These are phyloP conservation scores for Trametes meyenii DNA, from an alignment of 768 basidiomycete genomes.

Conservation along the genomic window DNA sequence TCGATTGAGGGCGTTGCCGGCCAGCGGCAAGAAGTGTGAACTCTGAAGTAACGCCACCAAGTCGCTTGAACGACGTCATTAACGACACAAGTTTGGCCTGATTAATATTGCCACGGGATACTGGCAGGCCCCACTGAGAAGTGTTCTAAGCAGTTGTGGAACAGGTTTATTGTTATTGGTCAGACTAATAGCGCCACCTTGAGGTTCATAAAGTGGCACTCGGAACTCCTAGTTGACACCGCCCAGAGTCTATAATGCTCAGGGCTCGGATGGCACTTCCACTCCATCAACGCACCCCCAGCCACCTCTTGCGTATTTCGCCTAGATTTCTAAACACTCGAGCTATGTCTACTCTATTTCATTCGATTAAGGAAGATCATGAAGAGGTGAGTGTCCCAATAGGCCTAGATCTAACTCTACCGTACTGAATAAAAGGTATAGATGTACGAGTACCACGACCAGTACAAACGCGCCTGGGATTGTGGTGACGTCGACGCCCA, in stretches of 20 bases:
- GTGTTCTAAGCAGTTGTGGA: neutral
- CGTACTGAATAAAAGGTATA: slow-evolving; percentile 26
- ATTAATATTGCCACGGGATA: too few species aligned
- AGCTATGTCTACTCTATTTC: slow-evolving; percentile 39
- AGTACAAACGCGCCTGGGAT: slow-evolving; percentile 43
- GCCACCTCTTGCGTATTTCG: neutral
- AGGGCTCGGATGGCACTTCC: neutral
- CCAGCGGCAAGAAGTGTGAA: too few species aligned
- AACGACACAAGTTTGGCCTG: too few species aligned
- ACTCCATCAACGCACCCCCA: slow-evolving; percentile 1
- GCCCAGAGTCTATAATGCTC: slow-evolving; percentile 4
- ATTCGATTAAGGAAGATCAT: slow-evolving; percentile 52
- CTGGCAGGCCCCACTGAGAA: neutral
- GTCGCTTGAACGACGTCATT: slow-evolving; percentile 10
- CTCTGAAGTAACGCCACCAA: neutral
- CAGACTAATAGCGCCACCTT: neutral
- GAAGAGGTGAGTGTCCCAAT: slow-evolving; percentile 40
- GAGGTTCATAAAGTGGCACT: neutral
- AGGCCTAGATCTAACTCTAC: neutral
- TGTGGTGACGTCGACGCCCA: slow-evolving; percentile 48
- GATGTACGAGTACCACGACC: slow-evolving; percentile 61
- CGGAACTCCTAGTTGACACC: neutral
- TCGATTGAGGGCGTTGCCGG: slow-evolving; percentile 4
- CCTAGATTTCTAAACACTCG: neutral
- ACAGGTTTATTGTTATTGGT: slow-evolving; percentile 7